Conservation (phyloP, 169 alveolate species). For the Amoebophrya sp. region DNA sequence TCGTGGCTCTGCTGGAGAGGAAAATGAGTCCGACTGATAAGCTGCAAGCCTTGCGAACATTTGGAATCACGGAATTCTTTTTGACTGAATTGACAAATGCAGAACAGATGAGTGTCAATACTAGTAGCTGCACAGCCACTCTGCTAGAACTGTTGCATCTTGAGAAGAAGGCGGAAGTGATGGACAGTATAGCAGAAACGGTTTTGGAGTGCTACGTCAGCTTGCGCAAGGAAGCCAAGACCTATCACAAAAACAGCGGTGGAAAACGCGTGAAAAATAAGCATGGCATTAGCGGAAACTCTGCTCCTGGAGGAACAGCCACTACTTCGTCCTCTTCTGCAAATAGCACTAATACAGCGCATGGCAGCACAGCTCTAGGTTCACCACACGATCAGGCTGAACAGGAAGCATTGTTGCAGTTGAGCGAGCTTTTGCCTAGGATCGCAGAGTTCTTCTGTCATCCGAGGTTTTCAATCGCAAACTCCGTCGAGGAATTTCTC, state of each 20-base stretch:
- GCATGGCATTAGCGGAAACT: not conserved
- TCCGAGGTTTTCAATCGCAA: not conserved
- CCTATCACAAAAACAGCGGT: not conserved
- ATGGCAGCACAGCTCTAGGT: too few relatives aligned
- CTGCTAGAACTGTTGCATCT: too few relatives aligned
- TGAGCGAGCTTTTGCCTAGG: not conserved
- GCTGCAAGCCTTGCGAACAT: not conserved
- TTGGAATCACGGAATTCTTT: not conserved
- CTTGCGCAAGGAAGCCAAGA: not conserved
- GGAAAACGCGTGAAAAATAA: not conserved
- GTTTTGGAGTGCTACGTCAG: not conserved
- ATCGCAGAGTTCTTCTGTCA: not conserved
- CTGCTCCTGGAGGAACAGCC: too few relatives aligned
- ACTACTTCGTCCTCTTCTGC: not conserved
- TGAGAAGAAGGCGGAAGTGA: not conserved
- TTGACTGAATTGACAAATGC: too few relatives aligned
- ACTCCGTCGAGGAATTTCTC: not conserved
- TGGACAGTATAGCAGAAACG: not conserved
- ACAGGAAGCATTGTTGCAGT: not conserved
- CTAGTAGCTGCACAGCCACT: too few relatives aligned
- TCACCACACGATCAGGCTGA: not conserved
- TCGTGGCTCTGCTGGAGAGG: not conserved
- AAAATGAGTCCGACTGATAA: not conserved
- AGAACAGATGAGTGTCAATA: too few relatives aligned
- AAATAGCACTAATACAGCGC: not conserved